Evolutionary conservation across 495 filamentous ascomycete species (phyloP), one percentile per base, ranked within the genome.

Genomic region (Viridothelium virens): DNA sequence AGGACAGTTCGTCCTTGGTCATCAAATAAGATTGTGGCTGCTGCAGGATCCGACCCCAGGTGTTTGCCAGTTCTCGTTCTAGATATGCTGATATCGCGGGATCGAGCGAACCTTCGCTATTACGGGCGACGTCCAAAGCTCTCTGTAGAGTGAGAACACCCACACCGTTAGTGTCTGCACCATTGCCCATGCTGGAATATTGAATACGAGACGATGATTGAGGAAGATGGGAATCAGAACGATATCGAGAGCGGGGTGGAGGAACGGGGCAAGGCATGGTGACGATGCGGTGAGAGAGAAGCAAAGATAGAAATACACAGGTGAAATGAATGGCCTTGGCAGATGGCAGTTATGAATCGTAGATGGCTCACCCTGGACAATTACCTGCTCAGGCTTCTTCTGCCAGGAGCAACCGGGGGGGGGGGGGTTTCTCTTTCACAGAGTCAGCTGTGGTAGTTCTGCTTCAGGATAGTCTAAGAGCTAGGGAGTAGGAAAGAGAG

Each of bases 41-140:
- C 3, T 77, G 77, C 63, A 84, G 68, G 36, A 94, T 78, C 65
- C 80, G 86, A 6, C 66, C 70, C 89, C 88, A 91, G 61, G 92
- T 79, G 36, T 82, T 79, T 2, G 70, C 66, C 31, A 91, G 75
- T 33, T 84, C 84, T 36, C 69, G 68, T 66, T 87, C 83, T 34
- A 94, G 82, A 46, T 82, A 78, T 14, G 71, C 70, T 36, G 71
- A 73, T 56, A 89, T 80, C 18, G 74, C 69, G 1, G 79, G 75
- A 70, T 89, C 80, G n/a, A 79, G 70, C 14, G 80, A 75, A 38
- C 80, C 86, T 59, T 84, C 79, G 70, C 79, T 84, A 66, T 89
- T 85, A 62, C 87, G 82, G 25, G 87, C 89, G 38, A 87, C 81
- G 64, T 91, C 85, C 38, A 94, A 77, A 25, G 87, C 86, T 67